Evolutionary conservation across 1,139 yeast species (phyloP).

Genomic region (Scheffersomyces stambukii): DNA sequence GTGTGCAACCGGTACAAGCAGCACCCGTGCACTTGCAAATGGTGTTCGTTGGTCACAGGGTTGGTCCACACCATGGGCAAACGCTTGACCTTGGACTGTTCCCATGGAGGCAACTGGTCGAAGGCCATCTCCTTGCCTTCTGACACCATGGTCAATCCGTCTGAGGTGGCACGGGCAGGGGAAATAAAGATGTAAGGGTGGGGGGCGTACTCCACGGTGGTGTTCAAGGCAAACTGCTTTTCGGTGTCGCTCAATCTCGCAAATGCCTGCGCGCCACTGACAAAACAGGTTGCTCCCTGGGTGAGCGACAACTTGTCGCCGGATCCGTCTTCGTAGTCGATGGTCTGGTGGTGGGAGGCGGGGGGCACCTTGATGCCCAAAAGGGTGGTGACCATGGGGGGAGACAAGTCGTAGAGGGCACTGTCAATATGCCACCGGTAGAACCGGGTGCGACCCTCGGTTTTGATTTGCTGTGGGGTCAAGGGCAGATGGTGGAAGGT

Average conservation of each 20-base stretch:
- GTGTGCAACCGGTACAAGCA: slow-evolving; percentile 69
- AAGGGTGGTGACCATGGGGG: slow-evolving; percentile 80
- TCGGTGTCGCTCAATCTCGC: slow-evolving; percentile 63
- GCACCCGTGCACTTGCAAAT: slow-evolving; percentile 82
- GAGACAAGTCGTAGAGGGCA: slow-evolving; percentile 78
- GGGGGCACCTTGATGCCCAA: slow-evolving; percentile 80
- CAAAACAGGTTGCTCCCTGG: slow-evolving; percentile 86
- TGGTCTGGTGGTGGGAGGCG: slow-evolving; percentile 37
- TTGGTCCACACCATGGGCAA: slow-evolving; percentile 90
- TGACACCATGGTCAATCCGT: slow-evolving; percentile 79
- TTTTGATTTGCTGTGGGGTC: slow-evolving; percentile 54
- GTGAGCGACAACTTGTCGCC: slow-evolving; percentile 62
- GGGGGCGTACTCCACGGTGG: slow-evolving; percentile 83
- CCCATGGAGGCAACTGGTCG: slow-evolving; percentile 77
- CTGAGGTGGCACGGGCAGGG: slow-evolving; percentile 75
- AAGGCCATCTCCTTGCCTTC: slow-evolving; percentile 69
- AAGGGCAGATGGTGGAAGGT: slow-evolving; percentile 70
- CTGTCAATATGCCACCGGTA: slow-evolving; percentile 94
- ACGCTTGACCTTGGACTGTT: slow-evolving; percentile 64
- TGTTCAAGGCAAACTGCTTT: slow-evolving; percentile 64
- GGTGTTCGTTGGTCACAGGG: slow-evolving; percentile 80
- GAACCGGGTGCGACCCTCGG: slow-evolving; percentile 65
- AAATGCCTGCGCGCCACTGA: slow-evolving; percentile 76
- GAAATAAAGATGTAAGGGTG: slow-evolving; percentile 85
- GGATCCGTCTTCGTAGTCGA: slow-evolving; percentile 60